phyloP scores from a whole-genome alignment of 129 eudicot species.

The Solidago caesia region DNA sequence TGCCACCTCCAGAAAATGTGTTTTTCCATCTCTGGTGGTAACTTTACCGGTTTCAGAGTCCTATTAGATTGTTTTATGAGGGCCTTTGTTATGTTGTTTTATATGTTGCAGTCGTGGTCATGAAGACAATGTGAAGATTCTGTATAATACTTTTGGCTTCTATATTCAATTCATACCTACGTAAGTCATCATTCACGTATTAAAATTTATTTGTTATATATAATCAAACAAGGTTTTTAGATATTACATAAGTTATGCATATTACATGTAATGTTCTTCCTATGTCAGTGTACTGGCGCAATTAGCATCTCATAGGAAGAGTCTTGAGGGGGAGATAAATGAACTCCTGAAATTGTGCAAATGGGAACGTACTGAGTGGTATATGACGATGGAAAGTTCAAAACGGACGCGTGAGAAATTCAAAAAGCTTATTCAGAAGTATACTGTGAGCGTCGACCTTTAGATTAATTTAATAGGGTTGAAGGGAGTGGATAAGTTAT shows the following conservation, averaged over 20 bases:
- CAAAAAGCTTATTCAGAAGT: slow-evolving; percentile 66
- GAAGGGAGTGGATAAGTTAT: background rate
- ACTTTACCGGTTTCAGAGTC: background rate
- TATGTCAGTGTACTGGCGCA: slow-evolving; percentile 54
- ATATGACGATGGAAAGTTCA: slow-evolving; percentile 55
- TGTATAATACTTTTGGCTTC: slow-evolving; percentile 84
- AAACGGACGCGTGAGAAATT: slow-evolving; percentile 68
- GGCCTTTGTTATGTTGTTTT: slow-evolving; percentile 2
- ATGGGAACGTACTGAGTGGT: slow-evolving; percentile 68
- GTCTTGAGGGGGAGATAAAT: slow-evolving; percentile 59
- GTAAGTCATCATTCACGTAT: slow-evolving; percentile 28
- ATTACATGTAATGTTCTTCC: slow-evolving; percentile 5
- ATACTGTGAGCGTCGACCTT: slow-evolving; percentile 60
- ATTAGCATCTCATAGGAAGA: slow-evolving; percentile 48
- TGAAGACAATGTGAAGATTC: slow-evolving; percentile 58
- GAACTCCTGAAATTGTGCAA: slow-evolving; percentile 59
- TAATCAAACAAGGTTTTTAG: background rate
- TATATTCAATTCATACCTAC: slow-evolving; percentile 71
- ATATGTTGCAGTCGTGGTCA: slow-evolving; percentile 46
- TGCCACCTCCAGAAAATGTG: background rate
- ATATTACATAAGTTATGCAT: background rate
- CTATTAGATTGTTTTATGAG: background rate
- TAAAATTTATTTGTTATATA: slow-evolving; percentile 17
- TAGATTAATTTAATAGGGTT: background rate
- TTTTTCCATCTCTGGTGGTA: background rate